A percentile compares a stretch with the other conserved stretches of the same genome.
phyloP scores from a whole-genome alignment of 805 yeast genomes.

The Barnettozyma botsteinii region DNA sequence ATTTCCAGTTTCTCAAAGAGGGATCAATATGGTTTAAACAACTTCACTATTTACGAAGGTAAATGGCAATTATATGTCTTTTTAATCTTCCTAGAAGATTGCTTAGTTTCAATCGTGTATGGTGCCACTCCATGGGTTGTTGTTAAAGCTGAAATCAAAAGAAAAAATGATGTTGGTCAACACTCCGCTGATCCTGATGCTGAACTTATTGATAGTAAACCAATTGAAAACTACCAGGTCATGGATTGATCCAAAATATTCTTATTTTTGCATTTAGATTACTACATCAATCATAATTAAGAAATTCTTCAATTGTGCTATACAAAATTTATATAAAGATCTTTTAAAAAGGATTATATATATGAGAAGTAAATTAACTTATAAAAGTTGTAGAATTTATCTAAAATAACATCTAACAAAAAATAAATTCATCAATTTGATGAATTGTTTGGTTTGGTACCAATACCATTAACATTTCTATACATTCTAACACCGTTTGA shows the following conservation, averaged over 20 bases:
- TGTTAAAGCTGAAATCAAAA: slow-evolving; percentile 1
- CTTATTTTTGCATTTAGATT: too few species aligned
- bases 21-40: slow-evolving; percentile 3
- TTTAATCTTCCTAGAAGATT: slow-evolving; percentile 3
- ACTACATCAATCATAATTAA: too few species aligned
- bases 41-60: slow-evolving; percentile 6
- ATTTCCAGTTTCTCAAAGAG: slow-evolving; percentile 1
- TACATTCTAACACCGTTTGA: slow-evolving; percentile 60
- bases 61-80: slow-evolving; percentile 5
- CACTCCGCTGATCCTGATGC: too few species aligned
- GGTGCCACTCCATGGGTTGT: slow-evolving; percentile 2
- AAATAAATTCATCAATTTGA: too few species aligned
- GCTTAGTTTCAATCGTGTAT: not conserved
- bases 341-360: too few species aligned
- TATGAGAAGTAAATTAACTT: too few species aligned
- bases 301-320: too few species aligned
- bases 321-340: too few species aligned
- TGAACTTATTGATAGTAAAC: too few species aligned
- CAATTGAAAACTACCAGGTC: too few species aligned
- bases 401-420: not conserved
- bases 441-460: slow-evolving; percentile 30
- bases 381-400: not conserved
- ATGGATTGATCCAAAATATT: too few species aligned
- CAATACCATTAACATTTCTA: slow-evolving; percentile 49
- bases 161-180: too few species aligned